phyloP scores from a whole-genome alignment of 371 early-diverging fungal species.

The Mortierella sp. region DNA sequence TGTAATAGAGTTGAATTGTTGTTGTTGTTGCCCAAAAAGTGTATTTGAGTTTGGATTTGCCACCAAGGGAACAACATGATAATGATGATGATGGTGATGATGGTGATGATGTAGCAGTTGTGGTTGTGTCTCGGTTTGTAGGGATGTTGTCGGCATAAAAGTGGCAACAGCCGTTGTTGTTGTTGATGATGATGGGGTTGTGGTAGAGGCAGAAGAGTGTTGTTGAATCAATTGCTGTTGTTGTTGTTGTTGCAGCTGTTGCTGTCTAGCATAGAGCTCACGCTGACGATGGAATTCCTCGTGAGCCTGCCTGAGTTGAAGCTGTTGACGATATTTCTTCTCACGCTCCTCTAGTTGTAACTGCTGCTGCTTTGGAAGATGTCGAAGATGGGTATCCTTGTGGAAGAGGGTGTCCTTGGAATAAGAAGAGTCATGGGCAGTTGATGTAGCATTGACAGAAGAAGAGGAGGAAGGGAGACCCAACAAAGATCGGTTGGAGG shows the following conservation, averaged over 20 bases:
- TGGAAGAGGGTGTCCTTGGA: slow-evolving; percentile 44
- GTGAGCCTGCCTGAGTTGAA: slow-evolving; percentile 35
- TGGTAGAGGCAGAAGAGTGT: background rate
- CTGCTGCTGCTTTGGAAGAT: slow-evolving; percentile 20
- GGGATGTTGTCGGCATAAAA: slow-evolving; percentile 5
- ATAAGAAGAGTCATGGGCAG: slow-evolving; percentile 2
- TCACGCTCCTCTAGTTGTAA: slow-evolving; percentile 23
- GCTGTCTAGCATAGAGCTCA: slow-evolving; percentile 15
- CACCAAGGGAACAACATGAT: slow-evolving; percentile 21
- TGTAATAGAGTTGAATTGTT: background rate
- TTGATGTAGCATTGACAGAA: slow-evolving; percentile 11
- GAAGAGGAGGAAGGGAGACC: background rate
- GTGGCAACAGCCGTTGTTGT: background rate
- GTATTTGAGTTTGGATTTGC: slow-evolving; percentile 3
- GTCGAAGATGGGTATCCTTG: slow-evolving; percentile 30
- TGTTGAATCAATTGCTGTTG: slow-evolving; percentile 3
- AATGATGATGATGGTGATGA: slow-evolving; percentile 43
- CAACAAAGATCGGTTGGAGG: slow-evolving; percentile 14
- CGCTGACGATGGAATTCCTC: slow-evolving; percentile 48
- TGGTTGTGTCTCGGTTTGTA: background rate
- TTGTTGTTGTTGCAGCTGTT: slow-evolving; percentile 34
- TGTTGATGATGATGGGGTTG: slow-evolving; percentile 11
- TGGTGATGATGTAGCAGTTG: slow-evolving; percentile 28
- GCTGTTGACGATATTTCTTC: slow-evolving; percentile 29
- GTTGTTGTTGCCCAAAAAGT: background rate